These are phyloP conservation scores for Achaetomiella virescens DNA, from an alignment of 495 filamentous ascomycete species.

Conservation along the genomic window DNA sequence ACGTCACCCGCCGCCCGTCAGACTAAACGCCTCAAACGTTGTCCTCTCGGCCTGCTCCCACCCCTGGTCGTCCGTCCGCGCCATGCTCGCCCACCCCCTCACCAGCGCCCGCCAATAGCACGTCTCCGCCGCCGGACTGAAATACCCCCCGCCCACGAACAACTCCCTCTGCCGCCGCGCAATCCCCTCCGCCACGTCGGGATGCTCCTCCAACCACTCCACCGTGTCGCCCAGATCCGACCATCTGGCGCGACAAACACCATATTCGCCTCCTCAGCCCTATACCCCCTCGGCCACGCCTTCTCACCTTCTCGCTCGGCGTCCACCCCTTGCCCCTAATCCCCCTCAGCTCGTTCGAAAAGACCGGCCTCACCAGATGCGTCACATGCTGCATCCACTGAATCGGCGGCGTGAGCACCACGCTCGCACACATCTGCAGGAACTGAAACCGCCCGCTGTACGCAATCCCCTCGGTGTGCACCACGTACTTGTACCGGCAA, in stretches of 20 bases:
- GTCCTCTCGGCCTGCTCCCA: slow-evolving; percentile 32
- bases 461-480: slow-evolving; percentile 58
- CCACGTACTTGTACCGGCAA: slow-evolving; percentile 48
- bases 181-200: slow-evolving; percentile 41
- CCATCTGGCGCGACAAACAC: slow-evolving; percentile 49
- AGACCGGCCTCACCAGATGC: slow-evolving; percentile 40
- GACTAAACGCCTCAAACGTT: slow-evolving; percentile 38
- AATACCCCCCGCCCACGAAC: slow-evolving; percentile 41
- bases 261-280: slow-evolving; percentile 41
- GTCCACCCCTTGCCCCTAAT: slow-evolving; percentile 12
- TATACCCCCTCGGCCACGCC: slow-evolving; percentile 36
- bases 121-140: slow-evolving; percentile 44
- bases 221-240: slow-evolving; percentile 43
- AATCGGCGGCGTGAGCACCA: slow-evolving; percentile 43
- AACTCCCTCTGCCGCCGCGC: slow-evolving; percentile 42
- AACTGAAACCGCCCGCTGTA: slow-evolving; percentile 53
- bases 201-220: slow-evolving; percentile 38
- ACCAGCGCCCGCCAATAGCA: slow-evolving; percentile 51
- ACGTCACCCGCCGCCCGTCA: slow-evolving; percentile 25
- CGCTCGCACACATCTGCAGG: slow-evolving; percentile 45
- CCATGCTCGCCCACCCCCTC: slow-evolving; percentile 42
- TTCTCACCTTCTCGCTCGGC: slow-evolving; percentile 14
- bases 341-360: slow-evolving; percentile 29
- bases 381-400: slow-evolving; percentile 47
- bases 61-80: slow-evolving; percentile 25